These are phyloP conservation scores for Sonneratia alba DNA, from an alignment of 345 rosid species.

Conservation along the genomic window DNA sequence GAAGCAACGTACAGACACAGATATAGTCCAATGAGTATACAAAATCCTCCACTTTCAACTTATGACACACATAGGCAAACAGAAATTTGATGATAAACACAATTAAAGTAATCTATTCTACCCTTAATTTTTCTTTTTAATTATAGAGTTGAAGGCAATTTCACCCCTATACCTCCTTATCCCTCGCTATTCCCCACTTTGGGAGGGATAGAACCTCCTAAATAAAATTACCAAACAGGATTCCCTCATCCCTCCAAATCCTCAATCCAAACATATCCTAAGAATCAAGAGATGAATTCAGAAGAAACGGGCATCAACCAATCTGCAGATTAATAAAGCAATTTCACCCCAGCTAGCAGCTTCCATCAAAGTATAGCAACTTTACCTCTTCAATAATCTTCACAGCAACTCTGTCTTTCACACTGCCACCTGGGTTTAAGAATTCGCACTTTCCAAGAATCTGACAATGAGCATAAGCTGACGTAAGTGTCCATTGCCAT, in stretches of 20 bases:
- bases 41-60: background rate
- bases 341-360: background rate
- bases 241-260: no score
- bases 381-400: slow-evolving; percentile 83
- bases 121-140: no score
- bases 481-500: background rate
- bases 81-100: background rate
- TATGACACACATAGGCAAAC: background rate
- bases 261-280: background rate
- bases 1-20: background rate
- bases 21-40: background rate
- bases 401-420: slow-evolving; percentile 84
- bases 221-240: no score
- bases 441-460: slow-evolving; percentile 94
- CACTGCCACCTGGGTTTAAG: slow-evolving; percentile 97
- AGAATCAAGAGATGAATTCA: background rate
- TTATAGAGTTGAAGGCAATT: no score
- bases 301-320: background rate
- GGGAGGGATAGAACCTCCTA: no score
- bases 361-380: background rate
- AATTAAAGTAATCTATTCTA: background rate
- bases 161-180: no score
- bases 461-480: slow-evolving; percentile 21
- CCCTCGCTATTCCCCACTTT: no score
- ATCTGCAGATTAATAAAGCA: background rate